A percentile compares a stretch with the other conserved stretches of the same genome.
phyloP scores from a whole-genome alignment of 805 yeast species.

The Candida odintsovae region DNA sequence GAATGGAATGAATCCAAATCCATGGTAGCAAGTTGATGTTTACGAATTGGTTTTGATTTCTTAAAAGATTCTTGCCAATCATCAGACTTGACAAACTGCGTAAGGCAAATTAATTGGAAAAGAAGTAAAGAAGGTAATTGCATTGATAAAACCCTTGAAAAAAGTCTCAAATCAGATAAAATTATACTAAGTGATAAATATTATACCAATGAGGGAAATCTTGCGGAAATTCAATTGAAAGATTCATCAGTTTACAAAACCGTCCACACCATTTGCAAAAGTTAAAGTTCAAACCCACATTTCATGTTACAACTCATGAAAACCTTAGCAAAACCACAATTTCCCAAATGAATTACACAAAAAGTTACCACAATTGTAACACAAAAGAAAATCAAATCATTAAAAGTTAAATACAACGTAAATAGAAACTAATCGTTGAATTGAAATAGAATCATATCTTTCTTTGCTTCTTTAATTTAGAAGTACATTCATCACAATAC shows the following conservation, averaged over 20 bases:
- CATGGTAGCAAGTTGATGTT: neutral
- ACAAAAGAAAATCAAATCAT: neutral
- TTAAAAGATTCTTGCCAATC: neutral
- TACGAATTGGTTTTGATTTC: neutral
- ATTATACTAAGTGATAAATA: no score
- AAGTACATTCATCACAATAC: slow-evolving; percentile 66
- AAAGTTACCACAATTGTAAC: neutral
- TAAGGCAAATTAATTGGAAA: neutral
- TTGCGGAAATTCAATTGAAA: no score
- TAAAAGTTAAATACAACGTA: neutral
- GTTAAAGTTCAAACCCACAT: no score
- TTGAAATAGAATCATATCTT: slow-evolving; percentile 22
- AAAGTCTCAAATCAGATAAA: no score
- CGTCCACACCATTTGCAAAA: no score
- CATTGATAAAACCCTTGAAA: neutral
- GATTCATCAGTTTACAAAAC: no score
- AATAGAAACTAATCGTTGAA: no score
- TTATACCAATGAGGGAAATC: no score
- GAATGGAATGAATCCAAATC: no score
- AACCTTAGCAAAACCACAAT: no score
- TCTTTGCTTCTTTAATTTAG: slow-evolving; percentile 28
- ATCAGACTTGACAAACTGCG: neutral
- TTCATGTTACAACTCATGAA: no score
- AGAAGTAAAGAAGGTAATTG: neutral
- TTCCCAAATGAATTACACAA: neutral